These are phyloP conservation scores for Gonium pectorale DNA, from an alignment of 139 green algal genomes.

Conservation along the genomic window DNA sequence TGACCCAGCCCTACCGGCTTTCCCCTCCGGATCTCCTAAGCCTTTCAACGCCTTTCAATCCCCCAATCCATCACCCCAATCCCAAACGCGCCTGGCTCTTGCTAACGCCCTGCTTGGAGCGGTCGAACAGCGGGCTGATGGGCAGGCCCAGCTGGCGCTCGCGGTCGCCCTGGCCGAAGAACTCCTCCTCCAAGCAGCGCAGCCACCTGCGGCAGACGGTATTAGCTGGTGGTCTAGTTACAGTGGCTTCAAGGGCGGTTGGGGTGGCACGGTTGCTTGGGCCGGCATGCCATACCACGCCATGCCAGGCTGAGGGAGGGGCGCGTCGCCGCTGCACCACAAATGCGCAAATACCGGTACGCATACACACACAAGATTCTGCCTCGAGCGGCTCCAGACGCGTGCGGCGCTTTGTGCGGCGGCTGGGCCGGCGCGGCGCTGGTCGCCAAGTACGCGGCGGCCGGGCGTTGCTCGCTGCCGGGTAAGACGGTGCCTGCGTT, in stretches of 20 bases:
- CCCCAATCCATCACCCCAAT: not conserved
- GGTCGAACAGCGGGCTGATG: constrained; percentile 61
- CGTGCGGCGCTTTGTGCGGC: no score
- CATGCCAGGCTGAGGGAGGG: not conserved
- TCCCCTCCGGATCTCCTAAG: no score
- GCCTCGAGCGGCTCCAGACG: not conserved
- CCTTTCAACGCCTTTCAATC: no score
- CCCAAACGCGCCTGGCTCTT: constrained; percentile 57
- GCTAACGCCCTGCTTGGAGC: constrained; percentile 54
- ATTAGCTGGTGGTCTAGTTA: no score
- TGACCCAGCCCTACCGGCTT: no score
- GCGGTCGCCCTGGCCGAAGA: constrained; percentile 65
- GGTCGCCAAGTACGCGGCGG: no score
- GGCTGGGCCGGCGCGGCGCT: no score
- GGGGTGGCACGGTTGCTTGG: no score
- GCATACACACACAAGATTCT: not conserved
- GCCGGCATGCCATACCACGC: not conserved
- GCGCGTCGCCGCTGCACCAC: not conserved
- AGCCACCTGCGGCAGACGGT: constrained; percentile 58
- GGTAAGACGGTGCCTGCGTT: no score
- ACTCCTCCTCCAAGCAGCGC: constrained; percentile 60
- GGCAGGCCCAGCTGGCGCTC: constrained; percentile 51
- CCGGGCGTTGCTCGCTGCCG: no score
- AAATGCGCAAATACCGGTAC: not conserved
- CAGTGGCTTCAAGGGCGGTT: no score